Evolutionary conservation across 108 stramenopile species (phyloP), one percentile per base, ranked within the genome.

Genomic region (Cylindrotheca fusiformis): DNA sequence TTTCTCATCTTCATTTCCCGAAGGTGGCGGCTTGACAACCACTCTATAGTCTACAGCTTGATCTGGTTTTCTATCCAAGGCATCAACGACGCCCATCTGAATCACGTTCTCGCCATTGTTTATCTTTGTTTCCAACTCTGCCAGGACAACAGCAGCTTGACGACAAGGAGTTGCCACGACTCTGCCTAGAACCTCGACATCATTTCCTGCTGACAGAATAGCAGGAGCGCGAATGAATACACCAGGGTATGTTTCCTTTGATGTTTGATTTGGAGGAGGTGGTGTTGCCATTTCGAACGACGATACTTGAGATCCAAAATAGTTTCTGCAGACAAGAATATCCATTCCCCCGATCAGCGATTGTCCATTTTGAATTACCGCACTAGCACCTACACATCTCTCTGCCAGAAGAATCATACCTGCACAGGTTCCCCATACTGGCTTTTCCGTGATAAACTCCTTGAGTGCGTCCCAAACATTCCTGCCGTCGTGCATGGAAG

Each of bases 191-290:
- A 96, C 83, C 23, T 88, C 65, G 3, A 95, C 91, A 32, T 71
- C 86, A 0, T 76, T 56, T 29, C 91, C 85, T 41, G 77, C 90
- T 29, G 84, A 69, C 41, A 95, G 77, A 52, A 99, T 93, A n/a
- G 97, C 97, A 14, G 98, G 98, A 3, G 98, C 98, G 2, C 98
- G 88, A 71, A 99, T 99, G 65, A 98, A 99, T 2, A 99, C 94
- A 12, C 93, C 97, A 3, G 94, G 89, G 70, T 87, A 97, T 29
- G 59, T 49, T 2, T 53, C 50, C n/a, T 45, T 56, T 27, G 59
- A 24, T 41, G 36, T 41, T 10, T 41, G 10, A 41, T 41, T 41
- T 14, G 52, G 48, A 47, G 93, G 93, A 32, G 79, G 49, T 8
- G 89, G 86, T 2, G 87, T 94, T 3, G 74, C 65, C 79, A 96